A percentile compares a stretch with the other conserved stretches of the same genome.
Evolutionary conservation across 2,329 filamentous ascomycete species (phyloP).

Genomic region (Chaetomiaceae sp.): DNA sequence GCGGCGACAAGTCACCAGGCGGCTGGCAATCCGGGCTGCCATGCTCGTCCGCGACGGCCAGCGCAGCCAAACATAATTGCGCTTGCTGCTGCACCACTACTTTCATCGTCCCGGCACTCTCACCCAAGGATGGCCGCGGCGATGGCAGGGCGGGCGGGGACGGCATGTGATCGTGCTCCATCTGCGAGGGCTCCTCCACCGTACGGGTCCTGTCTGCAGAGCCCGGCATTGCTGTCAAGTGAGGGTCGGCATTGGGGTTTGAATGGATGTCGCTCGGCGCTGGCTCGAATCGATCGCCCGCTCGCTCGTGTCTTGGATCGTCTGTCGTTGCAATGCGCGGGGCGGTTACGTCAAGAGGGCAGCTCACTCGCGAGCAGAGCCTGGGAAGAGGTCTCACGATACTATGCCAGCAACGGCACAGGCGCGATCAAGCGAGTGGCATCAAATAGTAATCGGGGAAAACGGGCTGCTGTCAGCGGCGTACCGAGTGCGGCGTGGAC

Average conservation of each 20-base stretch:
- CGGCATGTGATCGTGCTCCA: constrained; percentile 45
- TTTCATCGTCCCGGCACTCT: constrained; percentile 1
- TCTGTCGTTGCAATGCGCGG: neutral
- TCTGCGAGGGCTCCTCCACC: constrained; percentile 21
- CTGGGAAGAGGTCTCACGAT: too few relatives aligned
- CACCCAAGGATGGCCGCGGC: constrained; percentile 12
- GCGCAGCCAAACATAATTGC: neutral
- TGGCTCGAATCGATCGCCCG: neutral
- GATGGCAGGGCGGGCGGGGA: constrained; percentile 27
- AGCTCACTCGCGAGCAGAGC: neutral
- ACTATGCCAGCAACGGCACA: too few relatives aligned
- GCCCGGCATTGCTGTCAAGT: too few relatives aligned
- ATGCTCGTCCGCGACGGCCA: neutral
- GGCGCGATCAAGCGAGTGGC: too few relatives aligned
- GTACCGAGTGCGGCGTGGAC: too few relatives aligned
- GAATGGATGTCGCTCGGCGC: neutral
- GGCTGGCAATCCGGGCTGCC: neutral
- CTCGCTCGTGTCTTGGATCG: neutral
- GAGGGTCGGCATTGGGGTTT: constrained; percentile 18
- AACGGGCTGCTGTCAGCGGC: too few relatives aligned
- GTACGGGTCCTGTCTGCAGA: neutral
- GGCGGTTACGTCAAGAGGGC: neutral
- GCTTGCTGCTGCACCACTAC: neutral
- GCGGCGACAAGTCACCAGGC: constrained; percentile 1
- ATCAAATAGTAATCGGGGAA: too few relatives aligned